Evolutionary conservation across 2,329 filamentous ascomycete species (phyloP), one percentile per base, ranked within the genome.

Genomic region (Scytalidium lignicola): DNA sequence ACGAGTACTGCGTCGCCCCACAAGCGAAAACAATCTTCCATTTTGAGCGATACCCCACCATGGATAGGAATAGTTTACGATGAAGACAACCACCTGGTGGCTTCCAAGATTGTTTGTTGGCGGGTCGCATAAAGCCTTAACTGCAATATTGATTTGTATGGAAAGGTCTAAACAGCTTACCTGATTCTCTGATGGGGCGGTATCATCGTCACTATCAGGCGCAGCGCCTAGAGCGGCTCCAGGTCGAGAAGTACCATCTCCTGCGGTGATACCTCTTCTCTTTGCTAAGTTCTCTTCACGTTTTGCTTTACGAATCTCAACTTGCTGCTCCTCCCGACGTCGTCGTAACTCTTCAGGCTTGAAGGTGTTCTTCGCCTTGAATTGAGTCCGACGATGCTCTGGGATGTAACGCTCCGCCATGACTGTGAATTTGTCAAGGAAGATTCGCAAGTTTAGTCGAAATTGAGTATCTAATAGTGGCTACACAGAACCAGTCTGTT

Each of bases 381-480:
- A 99, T 77, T 96, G 91, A 59, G 90, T 96, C 69, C 93, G 91
- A 72, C 93, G 90, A 79, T 99, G 93, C 78, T 99, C 93, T 71
- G 93, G 93, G 67, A 99, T 99, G 78, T 96, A 99, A 67, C 93
- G 89, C 72, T 99, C 93, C 72, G 93, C 88, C 93, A 99, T 99
- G 47, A 41, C 62, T 64, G 59, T 51, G 58, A 53, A 54, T 32
- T 52, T 32, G 40, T 41, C 41, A 29, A 44, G 41, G 32, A 32
- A 37, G 4, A 5, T 17, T 37, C 12, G 32, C n/a, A 37, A 37
- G 15, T 8, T 17, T 9, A 37, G 15, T 37, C 32, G 15, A 37
- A 37, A 37, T 47, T 47, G 50, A 51, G 17, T 23, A 47, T 49
- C 55, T 50, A 43, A 47, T 48, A 23, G 21, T 17, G 41, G 28